These are phyloP conservation scores for Colletotrichum euphorbiae DNA, from an alignment of 2,329 filamentous ascomycete genomes.

Conservation along the genomic window DNA sequence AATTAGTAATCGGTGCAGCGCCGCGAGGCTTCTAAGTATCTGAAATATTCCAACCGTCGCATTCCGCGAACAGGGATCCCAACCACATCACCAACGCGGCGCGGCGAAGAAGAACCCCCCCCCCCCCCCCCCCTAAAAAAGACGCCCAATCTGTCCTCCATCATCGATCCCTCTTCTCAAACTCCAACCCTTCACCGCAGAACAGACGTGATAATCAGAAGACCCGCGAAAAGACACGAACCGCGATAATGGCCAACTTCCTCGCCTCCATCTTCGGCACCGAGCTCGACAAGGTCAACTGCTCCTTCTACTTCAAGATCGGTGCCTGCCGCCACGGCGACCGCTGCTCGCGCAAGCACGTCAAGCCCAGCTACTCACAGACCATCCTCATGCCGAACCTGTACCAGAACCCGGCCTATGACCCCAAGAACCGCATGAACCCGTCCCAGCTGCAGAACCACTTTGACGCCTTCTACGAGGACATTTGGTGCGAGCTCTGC, in stretches of 20 bases:
- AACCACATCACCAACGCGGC: constrained; percentile 20
- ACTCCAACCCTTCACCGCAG: too few relatives aligned
- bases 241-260: constrained; percentile 86
- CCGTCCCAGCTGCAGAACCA: constrained; percentile 96
- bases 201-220: background rate
- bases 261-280: constrained; percentile 99
- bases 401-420: constrained; percentile 98
- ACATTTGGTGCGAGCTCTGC: constrained; percentile 99
- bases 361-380: constrained; percentile 98
- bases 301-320: constrained; percentile 98
- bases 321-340: constrained; percentile 98
- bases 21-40: constrained; percentile 24
- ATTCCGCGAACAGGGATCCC: constrained; percentile 21
- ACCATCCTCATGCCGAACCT: constrained; percentile 98
- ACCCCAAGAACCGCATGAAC: constrained; percentile 97
- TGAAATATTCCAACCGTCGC: constrained; percentile 34
- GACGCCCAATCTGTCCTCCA: constrained; percentile 6
- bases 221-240: background rate
- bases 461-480: constrained; percentile 99
- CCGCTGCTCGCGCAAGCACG: constrained; percentile 97
- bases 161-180: background rate
- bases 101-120: background rate
- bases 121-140: too few relatives aligned
- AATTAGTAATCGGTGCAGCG: constrained; percentile 35
- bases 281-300: constrained; percentile 99